A percentile compares a stretch with the other conserved stretches of the same genome.
These are phyloP conservation scores for Truncatella angustata DNA, from an alignment of 2,329 filamentous ascomycete genomes.

Conservation along the genomic window DNA sequence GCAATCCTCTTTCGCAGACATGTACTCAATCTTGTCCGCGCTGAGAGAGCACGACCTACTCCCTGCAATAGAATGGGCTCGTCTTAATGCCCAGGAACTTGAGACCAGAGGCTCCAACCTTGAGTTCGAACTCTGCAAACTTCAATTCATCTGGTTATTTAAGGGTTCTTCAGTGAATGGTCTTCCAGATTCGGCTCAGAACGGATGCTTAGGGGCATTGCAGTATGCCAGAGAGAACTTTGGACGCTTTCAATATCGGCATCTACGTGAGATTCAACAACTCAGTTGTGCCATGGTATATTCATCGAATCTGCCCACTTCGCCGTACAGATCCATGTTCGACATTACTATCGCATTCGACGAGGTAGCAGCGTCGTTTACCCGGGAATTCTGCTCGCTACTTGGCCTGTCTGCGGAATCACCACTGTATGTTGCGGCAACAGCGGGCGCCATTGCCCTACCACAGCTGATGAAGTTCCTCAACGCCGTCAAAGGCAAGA, in stretches of 20 bases:
- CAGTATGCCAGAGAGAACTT: conserved; percentile 77
- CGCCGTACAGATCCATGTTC: conserved; percentile 79
- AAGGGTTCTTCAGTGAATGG: conserved; percentile 57
- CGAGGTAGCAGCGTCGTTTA: conserved; percentile 84
- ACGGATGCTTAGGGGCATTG: conserved; percentile 64
- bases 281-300: conserved; percentile 81
- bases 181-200: conserved; percentile 46
- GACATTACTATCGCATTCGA: conserved; percentile 74
- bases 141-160: conserved; percentile 90
- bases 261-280: conserved; percentile 76
- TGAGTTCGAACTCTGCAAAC: conserved; percentile 87
- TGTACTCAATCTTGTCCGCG: conserved; percentile 86
- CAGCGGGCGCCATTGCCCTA: conserved; percentile 87
- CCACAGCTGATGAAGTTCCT: conserved; percentile 87
- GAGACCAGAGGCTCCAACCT: conserved; percentile 86
- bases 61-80: conserved; percentile 87
- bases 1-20: conserved; percentile 78
- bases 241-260: conserved; percentile 68
- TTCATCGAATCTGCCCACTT: conserved; percentile 68
- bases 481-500: conserved; percentile 80
- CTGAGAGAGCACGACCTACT: conserved; percentile 72
- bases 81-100: conserved; percentile 65
- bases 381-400: conserved; percentile 89
- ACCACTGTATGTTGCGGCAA: conserved; percentile 88
- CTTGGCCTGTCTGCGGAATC: conserved; percentile 88